phyloP scores from a whole-genome alignment of 495 filamentous ascomycete species.

The Podospora bellae-mahoneyi region DNA sequence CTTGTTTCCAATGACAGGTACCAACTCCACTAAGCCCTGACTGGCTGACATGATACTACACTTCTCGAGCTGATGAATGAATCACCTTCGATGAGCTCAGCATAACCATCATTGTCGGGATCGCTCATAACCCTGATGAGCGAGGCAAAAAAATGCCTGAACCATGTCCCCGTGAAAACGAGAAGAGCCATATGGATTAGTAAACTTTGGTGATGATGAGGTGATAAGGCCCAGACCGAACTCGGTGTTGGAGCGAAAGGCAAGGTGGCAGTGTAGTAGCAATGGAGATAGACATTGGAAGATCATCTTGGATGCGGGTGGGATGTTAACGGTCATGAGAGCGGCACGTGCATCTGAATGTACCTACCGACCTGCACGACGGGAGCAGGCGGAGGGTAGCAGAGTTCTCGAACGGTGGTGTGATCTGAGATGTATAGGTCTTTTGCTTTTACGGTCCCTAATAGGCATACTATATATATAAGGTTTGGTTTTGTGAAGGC shows the following conservation, averaged over 20 bases:
- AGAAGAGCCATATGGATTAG: neutral
- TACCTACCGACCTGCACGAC: neutral
- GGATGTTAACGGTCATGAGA: neutral
- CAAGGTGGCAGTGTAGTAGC: neutral
- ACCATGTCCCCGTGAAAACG: too few species aligned
- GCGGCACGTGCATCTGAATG: neutral
- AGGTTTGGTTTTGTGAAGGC: neutral
- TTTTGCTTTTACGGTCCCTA: neutral
- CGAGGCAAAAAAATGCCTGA: too few species aligned
- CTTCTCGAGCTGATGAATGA: too few species aligned
- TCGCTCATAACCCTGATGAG: too few species aligned
- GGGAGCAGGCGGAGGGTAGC: conserved; percentile 2
- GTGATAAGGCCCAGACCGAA: neutral
- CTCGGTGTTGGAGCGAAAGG: neutral
- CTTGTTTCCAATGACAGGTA: too few species aligned
- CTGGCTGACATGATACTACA: too few species aligned
- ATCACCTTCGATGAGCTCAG: too few species aligned
- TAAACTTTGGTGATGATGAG: neutral
- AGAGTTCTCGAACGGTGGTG: neutral
- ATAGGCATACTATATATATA: neutral
- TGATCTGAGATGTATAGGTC: neutral
- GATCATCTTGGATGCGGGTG: neutral
- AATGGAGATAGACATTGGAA: neutral
- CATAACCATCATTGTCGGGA: too few species aligned
- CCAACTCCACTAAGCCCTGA: too few species aligned